Base-by-base conservation (phyloP, 805 yeast genomes). In the Saccharomycopsis amapae region DNA sequence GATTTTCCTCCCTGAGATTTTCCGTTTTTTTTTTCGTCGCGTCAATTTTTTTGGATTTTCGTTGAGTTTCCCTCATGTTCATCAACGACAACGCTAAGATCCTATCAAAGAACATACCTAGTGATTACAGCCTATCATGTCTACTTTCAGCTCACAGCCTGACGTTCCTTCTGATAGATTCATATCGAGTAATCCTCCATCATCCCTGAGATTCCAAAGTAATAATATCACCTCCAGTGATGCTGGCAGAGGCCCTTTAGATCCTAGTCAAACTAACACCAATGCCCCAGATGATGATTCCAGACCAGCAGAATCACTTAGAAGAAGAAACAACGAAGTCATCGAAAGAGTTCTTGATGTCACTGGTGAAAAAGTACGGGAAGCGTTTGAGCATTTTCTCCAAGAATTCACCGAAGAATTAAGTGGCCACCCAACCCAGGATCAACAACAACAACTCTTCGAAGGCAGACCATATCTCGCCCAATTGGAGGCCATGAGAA, bases 311-410 rank as follows among this genome's bases (percentile, higher is more conserved):
- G 53, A 50, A 26, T 20, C 48, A 20, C 40, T 50, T 6, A 65
- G 73, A 56, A 72, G 83, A 65, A 73, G 81, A 57, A 75, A 76
- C 50, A 67, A 81, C 49, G 70, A 76, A 48, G 78, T 79, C 23
- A 85, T 90, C 44, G 88, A 94, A 23, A 86, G 84, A 59, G 96
- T 93, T 23, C 77, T 77, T 23, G 98, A 93, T 66, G 78, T 79
- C 39, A 87, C 96, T 2, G 97, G 96, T 49, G 97, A 89, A 60
- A 86, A 86, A 55, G 97, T 93, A 15, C 76, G 90, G 37, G 96
- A 87, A 62, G 79, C 89, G 13, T 90, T 93, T 62, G 96, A 89
- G 61, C 77, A 73, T 53, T 90, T 90, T 58, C 64, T 90, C 46
- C 84, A 79, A 58, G 83, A 76, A 26, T 90, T 70, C 58, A 65